Evolutionary conservation across 2,329 filamentous ascomycete species (phyloP).

Genomic region (Verticillium nonalfalfae): DNA sequence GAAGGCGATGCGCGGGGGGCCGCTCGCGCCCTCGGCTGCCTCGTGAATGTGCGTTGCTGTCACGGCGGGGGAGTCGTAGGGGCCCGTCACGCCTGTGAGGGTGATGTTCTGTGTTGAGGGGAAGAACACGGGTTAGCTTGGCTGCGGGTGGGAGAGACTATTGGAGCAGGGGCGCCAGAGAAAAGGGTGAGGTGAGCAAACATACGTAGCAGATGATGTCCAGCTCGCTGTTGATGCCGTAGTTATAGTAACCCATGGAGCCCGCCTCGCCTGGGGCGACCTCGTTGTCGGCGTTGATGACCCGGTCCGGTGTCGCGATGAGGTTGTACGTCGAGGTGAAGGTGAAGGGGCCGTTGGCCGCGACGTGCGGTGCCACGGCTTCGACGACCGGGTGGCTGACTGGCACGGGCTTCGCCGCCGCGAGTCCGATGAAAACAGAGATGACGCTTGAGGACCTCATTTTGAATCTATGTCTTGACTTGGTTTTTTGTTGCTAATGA

Average conservation of each 20-base stretch:
- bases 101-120: slow-evolving; percentile 31
- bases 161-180: not conserved
- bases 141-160: not conserved
- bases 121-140: not conserved
- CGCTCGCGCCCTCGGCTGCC: slow-evolving; percentile 30
- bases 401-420: not conserved
- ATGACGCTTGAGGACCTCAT: no score
- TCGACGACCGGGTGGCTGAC: not conserved
- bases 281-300: slow-evolving; percentile 30
- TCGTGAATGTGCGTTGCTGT: slow-evolving; percentile 46
- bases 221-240: slow-evolving; percentile 35
- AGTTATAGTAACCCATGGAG: slow-evolving; percentile 38
- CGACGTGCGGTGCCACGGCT: not conserved
- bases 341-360: not conserved
- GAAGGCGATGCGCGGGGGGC: slow-evolving; percentile 39
- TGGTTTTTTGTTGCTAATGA: no score
- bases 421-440: not conserved
- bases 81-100: slow-evolving; percentile 35
- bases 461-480: no score
- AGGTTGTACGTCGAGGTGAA: slow-evolving; percentile 41
- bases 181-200: not conserved
- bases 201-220: slow-evolving; percentile 21
- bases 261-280: slow-evolving; percentile 25
- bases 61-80: slow-evolving; percentile 34
- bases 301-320: slow-evolving; percentile 37